phyloP scores from a whole-genome alignment of 1,284 basidiomycete genomes.

The Cutaneotrichosporon arboriforme region DNA sequence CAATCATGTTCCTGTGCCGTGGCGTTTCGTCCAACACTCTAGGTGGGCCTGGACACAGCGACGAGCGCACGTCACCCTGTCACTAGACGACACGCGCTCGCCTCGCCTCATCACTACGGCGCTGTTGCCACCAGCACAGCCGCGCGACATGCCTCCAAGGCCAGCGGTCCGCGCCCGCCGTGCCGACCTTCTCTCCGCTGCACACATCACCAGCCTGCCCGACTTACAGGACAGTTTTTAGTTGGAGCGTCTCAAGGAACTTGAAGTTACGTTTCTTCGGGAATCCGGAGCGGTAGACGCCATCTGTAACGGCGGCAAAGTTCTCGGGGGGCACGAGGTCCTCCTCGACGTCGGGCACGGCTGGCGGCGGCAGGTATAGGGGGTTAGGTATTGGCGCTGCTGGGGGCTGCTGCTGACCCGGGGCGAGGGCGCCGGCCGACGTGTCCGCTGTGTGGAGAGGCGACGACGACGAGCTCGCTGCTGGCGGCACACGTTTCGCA shows the following conservation, averaged over 20 bases:
- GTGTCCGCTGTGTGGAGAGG: neutral
- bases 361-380: slow-evolving; percentile 44
- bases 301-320: slow-evolving; percentile 45
- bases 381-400: slow-evolving; percentile 22
- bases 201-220: neutral
- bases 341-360: slow-evolving; percentile 37
- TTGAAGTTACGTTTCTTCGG: slow-evolving; percentile 54
- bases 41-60: too few relatives aligned
- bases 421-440: neutral
- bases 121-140: neutral
- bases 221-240: slow-evolving; percentile 52
- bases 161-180: neutral
- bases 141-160: neutral
- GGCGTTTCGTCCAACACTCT: too few relatives aligned
- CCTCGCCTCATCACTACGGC: neutral
- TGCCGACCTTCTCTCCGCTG: neutral
- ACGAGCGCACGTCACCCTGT: neutral
- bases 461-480: neutral
- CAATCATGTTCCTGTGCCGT: neutral
- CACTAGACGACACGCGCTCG: neutral
- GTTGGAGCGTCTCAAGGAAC: slow-evolving; percentile 52
- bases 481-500: neutral
- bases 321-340: slow-evolving; percentile 46
- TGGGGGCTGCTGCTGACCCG: neutral
- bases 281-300: slow-evolving; percentile 53